These are phyloP conservation scores for Boletus rex-veris DNA, from an alignment of 768 basidiomycete species.

Conservation along the genomic window DNA sequence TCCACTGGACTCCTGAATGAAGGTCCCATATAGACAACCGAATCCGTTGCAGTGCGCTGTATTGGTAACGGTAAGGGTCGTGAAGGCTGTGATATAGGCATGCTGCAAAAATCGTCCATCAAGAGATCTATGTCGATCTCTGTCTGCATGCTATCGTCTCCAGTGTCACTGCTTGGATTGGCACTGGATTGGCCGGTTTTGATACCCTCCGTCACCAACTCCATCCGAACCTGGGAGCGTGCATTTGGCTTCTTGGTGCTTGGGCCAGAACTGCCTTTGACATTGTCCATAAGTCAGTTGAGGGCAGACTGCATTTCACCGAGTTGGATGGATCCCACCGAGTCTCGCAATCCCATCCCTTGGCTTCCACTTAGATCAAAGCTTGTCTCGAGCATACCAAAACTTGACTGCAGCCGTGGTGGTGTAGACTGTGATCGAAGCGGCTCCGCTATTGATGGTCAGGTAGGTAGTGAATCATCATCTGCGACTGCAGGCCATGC, in stretches of 20 bases:
- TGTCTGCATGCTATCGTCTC: constrained; percentile 29
- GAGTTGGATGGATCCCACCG: constrained; percentile 51
- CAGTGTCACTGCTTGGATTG: constrained; percentile 33
- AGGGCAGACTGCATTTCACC: constrained; percentile 72
- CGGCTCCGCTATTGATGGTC: background rate
- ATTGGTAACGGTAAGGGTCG: constrained; percentile 29
- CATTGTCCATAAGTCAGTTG: constrained; percentile 70
- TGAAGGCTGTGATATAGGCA: constrained; percentile 5
- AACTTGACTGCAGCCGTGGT: background rate
- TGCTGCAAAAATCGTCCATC: constrained; percentile 23
- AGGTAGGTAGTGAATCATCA: background rate
- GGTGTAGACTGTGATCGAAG: constrained; percentile 8
- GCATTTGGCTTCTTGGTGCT: constrained; percentile 21
- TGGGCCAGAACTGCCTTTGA: constrained; percentile 33
- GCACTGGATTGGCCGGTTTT: constrained; percentile 32
- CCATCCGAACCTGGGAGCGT: constrained; percentile 20
- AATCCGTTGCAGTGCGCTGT: constrained; percentile 53
- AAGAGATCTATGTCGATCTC: constrained; percentile 33
- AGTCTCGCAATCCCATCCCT: constrained; percentile 32
- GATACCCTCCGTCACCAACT: constrained; percentile 32
- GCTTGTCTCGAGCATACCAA: background rate
- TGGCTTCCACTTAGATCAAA: constrained; percentile 23
- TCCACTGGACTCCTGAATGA: constrained; percentile 32
- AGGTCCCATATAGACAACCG: constrained; percentile 32
- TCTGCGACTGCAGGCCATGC: background rate